A percentile compares a stretch with the other conserved stretches of the same genome.
Conservation (phyloP, 768 basidiomycete species). For the Mycena chlorophos region DNA sequence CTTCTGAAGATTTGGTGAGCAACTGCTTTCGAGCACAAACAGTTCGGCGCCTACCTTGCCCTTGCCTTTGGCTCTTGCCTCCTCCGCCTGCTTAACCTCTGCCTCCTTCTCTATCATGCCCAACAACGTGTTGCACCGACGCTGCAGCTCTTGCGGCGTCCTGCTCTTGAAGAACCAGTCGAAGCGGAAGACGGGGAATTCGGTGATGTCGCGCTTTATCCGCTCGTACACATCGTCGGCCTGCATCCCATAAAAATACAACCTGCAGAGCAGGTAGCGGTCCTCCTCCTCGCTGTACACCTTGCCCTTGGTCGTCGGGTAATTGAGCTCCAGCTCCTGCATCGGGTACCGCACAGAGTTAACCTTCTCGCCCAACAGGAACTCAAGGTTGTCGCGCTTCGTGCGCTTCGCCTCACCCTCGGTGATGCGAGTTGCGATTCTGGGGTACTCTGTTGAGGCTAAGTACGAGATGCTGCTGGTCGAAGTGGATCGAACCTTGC, state of each 20-base stretch:
- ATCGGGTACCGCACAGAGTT: constrained; percentile 83
- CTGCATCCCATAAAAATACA: constrained; percentile 89
- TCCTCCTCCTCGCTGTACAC: constrained; percentile 97
- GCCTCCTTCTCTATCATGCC: constrained; percentile 94
- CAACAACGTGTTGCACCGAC: constrained; percentile 84
- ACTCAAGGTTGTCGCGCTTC: constrained; percentile 78
- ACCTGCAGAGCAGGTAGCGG: constrained; percentile 85
- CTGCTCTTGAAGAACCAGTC: constrained; percentile 99
- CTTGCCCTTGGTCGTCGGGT: constrained; percentile 94
- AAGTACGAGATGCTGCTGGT: background rate
- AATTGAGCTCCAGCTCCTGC: constrained; percentile 95
- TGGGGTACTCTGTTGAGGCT: constrained; percentile 60
- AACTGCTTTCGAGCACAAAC: background rate
- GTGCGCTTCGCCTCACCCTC: constrained; percentile 90
- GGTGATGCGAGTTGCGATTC: constrained; percentile 79
- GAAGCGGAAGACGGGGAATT: constrained; percentile 96
- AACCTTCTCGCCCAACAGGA: constrained; percentile 81
- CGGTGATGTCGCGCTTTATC: constrained; percentile 94
- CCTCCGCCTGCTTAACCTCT: constrained; percentile 64
- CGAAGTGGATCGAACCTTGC: constrained; percentile 50
- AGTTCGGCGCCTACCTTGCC: constrained; percentile 55
- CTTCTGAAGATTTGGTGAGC: constrained; percentile 46
- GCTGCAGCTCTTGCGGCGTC: constrained; percentile 82
- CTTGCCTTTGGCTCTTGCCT: constrained; percentile 62
- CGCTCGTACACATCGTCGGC: constrained; percentile 88